Evolutionary conservation across 2,329 filamentous ascomycete genomes (phyloP), one percentile per base, ranked within the genome.

Genomic region (Fusarium dimerum): DNA sequence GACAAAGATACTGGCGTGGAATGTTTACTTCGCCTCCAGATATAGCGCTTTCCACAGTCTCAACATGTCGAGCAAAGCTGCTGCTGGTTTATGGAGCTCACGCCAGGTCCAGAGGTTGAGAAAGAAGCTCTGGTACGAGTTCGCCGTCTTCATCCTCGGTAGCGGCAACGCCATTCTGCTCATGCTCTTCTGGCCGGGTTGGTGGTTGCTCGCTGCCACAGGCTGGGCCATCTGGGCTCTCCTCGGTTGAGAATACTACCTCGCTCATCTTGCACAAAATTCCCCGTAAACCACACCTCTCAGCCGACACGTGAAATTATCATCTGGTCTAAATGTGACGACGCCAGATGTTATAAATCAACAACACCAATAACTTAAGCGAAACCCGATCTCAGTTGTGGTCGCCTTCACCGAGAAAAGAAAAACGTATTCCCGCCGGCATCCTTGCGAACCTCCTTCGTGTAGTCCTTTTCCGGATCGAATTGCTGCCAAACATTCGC

Each of bases 401-500:
- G 20, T 36, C 32, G 32, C 44, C 48, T 39, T 72, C 69, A 74
- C 42, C 68, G 67, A 30, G 83, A 81, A 69, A 92, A 93, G 78
- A 99, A 99, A 71, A 97, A 97, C 0, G 90, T 85, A 72, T 99
- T 99, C 12, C 94, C 94, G 50, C 91, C 87, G 12, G 83, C 82
- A 73, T 99, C 94, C 66, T 91, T 89, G 63, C 90, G 83, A 39
- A 92, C 83, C 61, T 90, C 85, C 59, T 78, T 81, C 66, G 84
- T 82, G 74, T 96, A 96, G 65, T 97, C 89, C 71, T 89, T 90
- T 55, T 90, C 90, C 1, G 92, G 88, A 61, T 96, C 92, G 70
- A 96, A 99, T 57, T 96, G 89, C 64, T 92, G 90, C 94, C 94
- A 99, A 43, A 93, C 83, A 68, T 90, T 97, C 17, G 93, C 93